These are phyloP conservation scores for Psophocarpus tetragonolobus DNA, from an alignment of 306 rosid species.

Conservation along the genomic window DNA sequence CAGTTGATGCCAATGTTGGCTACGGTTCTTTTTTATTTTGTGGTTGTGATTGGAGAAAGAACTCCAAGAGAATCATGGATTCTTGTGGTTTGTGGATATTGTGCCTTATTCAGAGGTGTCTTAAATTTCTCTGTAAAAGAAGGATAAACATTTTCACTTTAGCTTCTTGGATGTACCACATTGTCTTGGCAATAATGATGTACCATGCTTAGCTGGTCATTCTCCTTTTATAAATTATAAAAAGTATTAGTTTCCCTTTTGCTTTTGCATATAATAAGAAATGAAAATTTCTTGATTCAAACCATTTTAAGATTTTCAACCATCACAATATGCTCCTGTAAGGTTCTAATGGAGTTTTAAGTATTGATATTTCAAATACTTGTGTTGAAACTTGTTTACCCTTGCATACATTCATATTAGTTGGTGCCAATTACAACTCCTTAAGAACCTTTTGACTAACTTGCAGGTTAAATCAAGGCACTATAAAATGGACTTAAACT, in stretches of 20 bases:
- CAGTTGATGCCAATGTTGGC: neutral
- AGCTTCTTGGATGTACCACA: neutral
- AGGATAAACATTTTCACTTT: neutral
- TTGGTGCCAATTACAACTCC: neutral
- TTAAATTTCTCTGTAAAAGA: neutral
- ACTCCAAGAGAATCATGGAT: neutral
- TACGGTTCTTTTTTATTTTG: conserved; percentile 16
- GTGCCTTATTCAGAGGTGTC: neutral
- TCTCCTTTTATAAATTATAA: neutral
- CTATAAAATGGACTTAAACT: neutral
- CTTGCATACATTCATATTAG: neutral
- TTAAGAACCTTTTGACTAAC: conserved; percentile 9
- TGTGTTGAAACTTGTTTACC: conserved; percentile 9
- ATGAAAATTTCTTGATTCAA: neutral
- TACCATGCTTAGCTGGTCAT: neutral
- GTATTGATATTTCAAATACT: conserved; percentile 5
- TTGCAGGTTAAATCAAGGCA: conserved; percentile 4
- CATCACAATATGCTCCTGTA: neutral
- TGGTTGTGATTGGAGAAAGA: conserved; percentile 1
- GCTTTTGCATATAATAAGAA: neutral
- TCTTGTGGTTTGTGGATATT: conserved; percentile 5
- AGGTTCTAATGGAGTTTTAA: conserved; percentile 13
- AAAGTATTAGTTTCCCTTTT: neutral
- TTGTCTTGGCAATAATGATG: conserved; percentile 23
- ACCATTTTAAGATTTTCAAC: conserved; percentile 13